Evolutionary conservation across 495 filamentous ascomycete species (phyloP), one percentile per base, ranked within the genome.

Genomic region (Penicillium parvum): DNA sequence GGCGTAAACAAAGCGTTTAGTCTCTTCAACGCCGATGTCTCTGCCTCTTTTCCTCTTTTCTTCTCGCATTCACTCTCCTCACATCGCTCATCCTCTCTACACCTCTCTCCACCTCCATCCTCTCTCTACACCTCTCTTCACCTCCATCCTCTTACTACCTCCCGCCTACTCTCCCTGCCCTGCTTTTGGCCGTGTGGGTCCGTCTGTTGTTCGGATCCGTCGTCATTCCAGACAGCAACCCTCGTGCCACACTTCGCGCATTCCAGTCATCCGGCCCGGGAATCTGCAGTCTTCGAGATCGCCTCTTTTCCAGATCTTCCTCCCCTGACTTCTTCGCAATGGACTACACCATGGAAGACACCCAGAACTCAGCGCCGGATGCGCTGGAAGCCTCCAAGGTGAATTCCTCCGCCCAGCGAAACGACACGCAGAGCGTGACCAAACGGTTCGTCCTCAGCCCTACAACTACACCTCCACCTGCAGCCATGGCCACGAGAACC

Each of bases 361-460:
- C 68, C 22, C 85, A 89, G 63, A 88, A 85, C 62, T 73, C 84
- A 11, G 81, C 80, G 18, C 81, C 81, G 16, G 79, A 81, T 33
- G 75, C 71, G 43, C 69, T 67, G 40, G 70, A 77, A 55, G 57
- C 66, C 36, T 60, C 67, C 22, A 88, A 88, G 70, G 74, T 86
- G 43, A 73, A 71, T 41, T 57, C 71, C 41, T 64, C 77, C 9
- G 62, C 74, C 32, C 78, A 75, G 48, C 71, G 69, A 25, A 70
- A 66, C 34, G 84, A 76, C 57, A 80, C 78, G 26, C 84, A 86
- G 62, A 86, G 84, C 69, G 84, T 86, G 18, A 83, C 83, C 49
- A 90, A 90, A 68, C 77, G 86, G 86, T 88, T 71, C 32, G 70
- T 60, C 22, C 38, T 22, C 9, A 14, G n/a, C 28, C n/a, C 28